Base-by-base conservation (phyloP, 805 yeast species). In the Yamadazyma tumulicola region DNA sequence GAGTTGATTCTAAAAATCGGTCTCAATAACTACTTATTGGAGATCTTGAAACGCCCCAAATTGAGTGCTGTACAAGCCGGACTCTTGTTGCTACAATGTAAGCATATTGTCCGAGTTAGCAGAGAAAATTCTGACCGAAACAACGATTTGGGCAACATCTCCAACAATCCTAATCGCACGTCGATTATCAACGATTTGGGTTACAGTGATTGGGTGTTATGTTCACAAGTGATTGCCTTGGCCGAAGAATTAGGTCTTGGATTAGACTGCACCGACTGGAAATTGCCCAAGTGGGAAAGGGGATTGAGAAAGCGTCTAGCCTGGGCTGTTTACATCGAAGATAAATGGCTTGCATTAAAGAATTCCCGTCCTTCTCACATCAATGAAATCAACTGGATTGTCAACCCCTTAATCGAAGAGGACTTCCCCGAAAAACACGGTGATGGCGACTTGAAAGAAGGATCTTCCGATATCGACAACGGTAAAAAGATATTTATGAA, bases 261-360 rank as follows among this genome's bases (percentile, higher is more conserved):
- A 0, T 67, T 86, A n/a, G 91, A 89, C 52, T 89, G 97, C 50
- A 79, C 82, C 38, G 75, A 74, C 44, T 91, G 98, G 98, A 80
- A 84, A 49, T 61, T 91, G 22, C 97, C 97, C 0, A 81, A 82
- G 48, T 93, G 97, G 97, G 98, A 91, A 53, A 70, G 95, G 32
- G 94, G 95, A 5, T 61, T 91, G 31, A 70, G 98, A 34, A 75
- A 86, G 47, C 69, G 97, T 39, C 61, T 91, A 31, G 95, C 97
- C 1, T 91, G 98, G 97, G 97, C 97, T 0, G 93, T 88, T 1
- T 91, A 78, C 69, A 67, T 84, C 33, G 95, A 88, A 56, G 96
- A 88, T 51, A 87, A 89, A 54, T 91, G 97, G 97, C 71, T 82
- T 7, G 68, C 95, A 1, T 61, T 89, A 31, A 76, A 79, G 34